Evolutionary conservation across 169 alveolate species (phyloP).

Genomic region (Babesia ovis): DNA sequence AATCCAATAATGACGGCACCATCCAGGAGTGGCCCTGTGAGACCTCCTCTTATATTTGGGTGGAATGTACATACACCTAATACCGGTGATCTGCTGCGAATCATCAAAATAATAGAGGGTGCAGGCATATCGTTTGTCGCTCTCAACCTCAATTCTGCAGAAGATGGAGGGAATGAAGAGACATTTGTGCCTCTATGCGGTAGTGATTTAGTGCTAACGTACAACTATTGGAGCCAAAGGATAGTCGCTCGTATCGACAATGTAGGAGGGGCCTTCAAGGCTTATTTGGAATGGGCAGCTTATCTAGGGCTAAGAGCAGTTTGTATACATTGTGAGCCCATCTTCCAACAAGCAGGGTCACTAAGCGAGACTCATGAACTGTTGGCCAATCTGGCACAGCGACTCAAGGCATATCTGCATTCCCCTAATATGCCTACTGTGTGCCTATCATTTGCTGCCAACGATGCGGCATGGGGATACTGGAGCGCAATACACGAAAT

Average conservation of each 20-base stretch:
- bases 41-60: constrained; percentile 61
- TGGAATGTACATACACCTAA: constrained; percentile 30
- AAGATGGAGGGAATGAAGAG: neutral
- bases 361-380: constrained; percentile 21
- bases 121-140: constrained; percentile 52
- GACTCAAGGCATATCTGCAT: constrained; percentile 28
- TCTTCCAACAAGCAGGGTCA: constrained; percentile 3
- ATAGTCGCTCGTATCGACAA: constrained; percentile 41
- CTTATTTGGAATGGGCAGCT: constrained; percentile 55
- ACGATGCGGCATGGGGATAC: constrained; percentile 42
- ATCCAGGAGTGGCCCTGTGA: constrained; percentile 6
- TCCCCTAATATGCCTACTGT: constrained; percentile 54
- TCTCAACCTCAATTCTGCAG: constrained; percentile 44
- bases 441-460: constrained; percentile 29
- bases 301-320: constrained; percentile 49
- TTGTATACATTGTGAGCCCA: constrained; percentile 19
- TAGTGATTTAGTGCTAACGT: constrained; percentile 59
- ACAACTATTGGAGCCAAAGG: constrained; percentile 62
- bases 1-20: neutral
- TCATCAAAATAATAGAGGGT: constrained; percentile 43
- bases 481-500: constrained; percentile 61
- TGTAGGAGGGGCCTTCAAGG: constrained; percentile 23
- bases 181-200: constrained; percentile 61
- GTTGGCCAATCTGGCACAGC: constrained; percentile 45
- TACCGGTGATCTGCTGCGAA: constrained; percentile 33